Base-by-base conservation (phyloP, 2,329 filamentous ascomycete genomes). In the Fusarium secorum region DNA sequence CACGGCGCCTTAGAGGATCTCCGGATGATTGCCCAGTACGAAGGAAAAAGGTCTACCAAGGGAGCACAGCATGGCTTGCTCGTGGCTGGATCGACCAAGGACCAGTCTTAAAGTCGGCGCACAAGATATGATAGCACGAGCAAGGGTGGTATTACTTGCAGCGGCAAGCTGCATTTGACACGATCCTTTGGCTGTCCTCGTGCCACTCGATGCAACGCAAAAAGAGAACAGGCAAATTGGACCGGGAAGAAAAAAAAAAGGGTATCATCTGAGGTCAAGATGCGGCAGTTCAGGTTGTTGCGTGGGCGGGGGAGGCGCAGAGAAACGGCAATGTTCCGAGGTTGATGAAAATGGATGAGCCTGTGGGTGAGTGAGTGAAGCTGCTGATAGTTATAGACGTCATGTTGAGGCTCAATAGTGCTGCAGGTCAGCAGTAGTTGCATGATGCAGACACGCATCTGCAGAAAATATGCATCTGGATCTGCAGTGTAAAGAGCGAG, bases 341-440 rank as follows among this genome's bases (percentile, higher is more conserved):
- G 46, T 28, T 35, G 38, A 51, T 24, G 30, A 7, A 7, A 18
- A 13, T n/a, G 33, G 39, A 39, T 33, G 22, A 46, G 30, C 41
- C 22, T 15, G 17, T 35, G 28, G 22, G 17, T 15, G 18, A 49
- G 51, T 26, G 15, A 38, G 32, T 54, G 36, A 41, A 20, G 38
- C 45, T 26, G 17, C 38, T n/a, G 20, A 48, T 22, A 35, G 22
- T 18, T 24, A 18, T 24, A 58, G 45, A 46, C 45, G 70, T 65
- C 74, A 74, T 70, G 60, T 66, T 73, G 71, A 76, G 74, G 74
- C 74, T 75, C 60, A 75, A 74, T 46, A 67, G 30, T 56, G 45
- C 65, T 76, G 72, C 74, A 76, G 56, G 69, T 71, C 61, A 64
- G 57, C 62, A 71, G 70, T 62, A 61, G 46, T 66, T 66, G 62